Base-by-base conservation (phyloP, 2,329 filamentous ascomycete species). In the Aaosphaeria pasadenensis region DNA sequence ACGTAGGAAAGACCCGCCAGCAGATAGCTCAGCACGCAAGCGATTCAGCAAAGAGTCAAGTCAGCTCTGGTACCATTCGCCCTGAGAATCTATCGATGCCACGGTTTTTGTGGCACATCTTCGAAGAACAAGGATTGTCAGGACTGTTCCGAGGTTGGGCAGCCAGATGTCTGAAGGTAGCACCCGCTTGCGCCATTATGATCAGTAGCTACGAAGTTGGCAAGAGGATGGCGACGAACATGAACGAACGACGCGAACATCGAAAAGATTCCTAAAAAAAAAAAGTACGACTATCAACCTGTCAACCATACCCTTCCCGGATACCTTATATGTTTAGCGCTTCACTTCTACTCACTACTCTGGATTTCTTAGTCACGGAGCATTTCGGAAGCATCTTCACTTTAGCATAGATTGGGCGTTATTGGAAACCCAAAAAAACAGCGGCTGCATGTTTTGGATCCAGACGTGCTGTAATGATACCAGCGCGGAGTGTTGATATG, bases 171-270 rank as follows among this genome's bases (percentile, higher is more conserved):
- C 76, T 97, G 51, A 97, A 97, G 69, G 91, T 99, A 5, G 92
- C 94, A 1, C 94, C 94, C 1, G 90, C 92, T 0, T 99, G 94
- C 71, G 94, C 94, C 30, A 97, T 99, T 67, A 99, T 99, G 94
- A 97, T 99, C 66, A 95, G 89, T 67, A 96, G 87, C 66, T 99
- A 97, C 70, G 94, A 99, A 71, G 82, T 97, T 35, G 91, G 94
- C 44, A 99, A 99, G 78, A 86, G 88, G 69, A 85, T 88, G 67
- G 95, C 95, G 32, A 79, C 84, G 46, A 80, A 82, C 7, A 83
- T 89, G 43, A 96, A 97, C 56, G 79, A 84, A 58, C 75, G 74
- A 57, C 73, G 72, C 46, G 56, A 61, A 31, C 45, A 40, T 40
- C 39, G 17, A 24, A 24, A 24, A 24, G 17, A 24, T 24, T 24